A percentile compares a stretch with the other conserved stretches of the same genome.
phyloP scores from a whole-genome alignment of 164 flowering plant species.

The Berberis thunbergii region DNA sequence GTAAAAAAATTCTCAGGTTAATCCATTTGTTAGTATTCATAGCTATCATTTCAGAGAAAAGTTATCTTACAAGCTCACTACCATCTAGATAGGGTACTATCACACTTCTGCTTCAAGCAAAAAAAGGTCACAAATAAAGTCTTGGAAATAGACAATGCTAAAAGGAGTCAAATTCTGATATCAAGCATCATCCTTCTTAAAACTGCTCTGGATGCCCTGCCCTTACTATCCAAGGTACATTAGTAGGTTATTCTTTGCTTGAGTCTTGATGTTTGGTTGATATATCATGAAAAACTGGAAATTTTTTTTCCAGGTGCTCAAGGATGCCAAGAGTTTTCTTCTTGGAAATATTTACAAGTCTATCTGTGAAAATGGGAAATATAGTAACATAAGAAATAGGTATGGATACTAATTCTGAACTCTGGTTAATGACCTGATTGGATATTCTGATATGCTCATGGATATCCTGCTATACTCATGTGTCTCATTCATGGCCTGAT shows the following conservation, averaged over 20 bases:
- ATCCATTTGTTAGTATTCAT: background rate
- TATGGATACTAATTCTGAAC: slow-evolving; percentile 15
- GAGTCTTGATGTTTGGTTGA: background rate
- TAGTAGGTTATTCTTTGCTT: background rate
- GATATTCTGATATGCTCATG: no score
- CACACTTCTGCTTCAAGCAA: slow-evolving; percentile 97
- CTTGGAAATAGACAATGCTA: slow-evolving; percentile 43
- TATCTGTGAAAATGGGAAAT: slow-evolving; percentile 79
- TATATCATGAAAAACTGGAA: background rate
- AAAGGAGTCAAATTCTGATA: slow-evolving; percentile 73
- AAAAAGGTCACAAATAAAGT: slow-evolving; percentile 74
- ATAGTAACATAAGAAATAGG: slow-evolving; percentile 70
- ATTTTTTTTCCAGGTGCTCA: slow-evolving; percentile 58
- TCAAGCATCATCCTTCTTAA: slow-evolving; percentile 94
- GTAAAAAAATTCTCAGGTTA: background rate
- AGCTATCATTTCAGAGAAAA: background rate
- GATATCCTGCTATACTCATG: no score
- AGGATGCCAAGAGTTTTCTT: slow-evolving; percentile 84
- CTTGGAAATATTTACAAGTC: slow-evolving; percentile 76
- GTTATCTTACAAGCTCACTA: slow-evolving; percentile 4
- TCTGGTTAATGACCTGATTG: background rate
- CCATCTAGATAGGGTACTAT: slow-evolving; percentile 82
- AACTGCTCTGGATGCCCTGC: slow-evolving; percentile 91
- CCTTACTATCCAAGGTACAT: slow-evolving; percentile 73
- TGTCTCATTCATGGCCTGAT: no score